Base-by-base conservation (phyloP, 2,329 filamentous ascomycete genomes). In the Epichloe typhina region DNA sequence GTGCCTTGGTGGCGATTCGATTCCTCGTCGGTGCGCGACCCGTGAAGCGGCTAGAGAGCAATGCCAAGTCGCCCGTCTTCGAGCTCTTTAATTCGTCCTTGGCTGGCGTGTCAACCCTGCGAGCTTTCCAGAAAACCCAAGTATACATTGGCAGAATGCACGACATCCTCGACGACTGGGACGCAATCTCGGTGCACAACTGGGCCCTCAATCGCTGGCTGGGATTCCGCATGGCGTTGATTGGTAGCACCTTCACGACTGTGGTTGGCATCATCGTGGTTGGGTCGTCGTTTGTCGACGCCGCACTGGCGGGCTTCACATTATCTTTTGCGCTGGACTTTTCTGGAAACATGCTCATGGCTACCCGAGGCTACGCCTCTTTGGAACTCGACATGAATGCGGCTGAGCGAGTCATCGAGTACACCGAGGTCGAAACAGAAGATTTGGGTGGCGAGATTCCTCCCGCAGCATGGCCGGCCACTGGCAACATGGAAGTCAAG, bases 351-450 rank as follows among this genome's bases (percentile, higher is more conserved):
- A 76, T 88, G 50, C 76, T 83, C 46, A 85, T 79, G 76, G 74
- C 79, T 0, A 76, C 88, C 38, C 73, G 83, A 1, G 70, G 81
- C 50, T 88, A 87, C 60, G 76, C 84, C 0, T 82, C 79, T 54
- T 69, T 88, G 19, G 86, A 91, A 62, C 69, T 90, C 4, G 80
- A 86, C 59, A 88, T 90, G 83, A 89, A 89, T 59, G 79, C 84
- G 0, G 81, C 82, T 0, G 86, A 91, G 66, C 74, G 86, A 33
- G 79, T 91, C 26, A 71, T 88, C 4, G 86, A 90, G 62, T 91
- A 90, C 62, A 77, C 80, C 0, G 77, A 82, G 46, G 72, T 89
- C 8, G 69, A 77, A 35, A 88, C 78, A 0, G 86, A 89, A 62
- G 73, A 77, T 19, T 77, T 82, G 42, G 78, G 71, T 12, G 84